Evolutionary conservation across 352 stramenopile genomes (phyloP), one percentile per base, ranked within the genome.

Genomic region (Phytophthora cactorum): DNA sequence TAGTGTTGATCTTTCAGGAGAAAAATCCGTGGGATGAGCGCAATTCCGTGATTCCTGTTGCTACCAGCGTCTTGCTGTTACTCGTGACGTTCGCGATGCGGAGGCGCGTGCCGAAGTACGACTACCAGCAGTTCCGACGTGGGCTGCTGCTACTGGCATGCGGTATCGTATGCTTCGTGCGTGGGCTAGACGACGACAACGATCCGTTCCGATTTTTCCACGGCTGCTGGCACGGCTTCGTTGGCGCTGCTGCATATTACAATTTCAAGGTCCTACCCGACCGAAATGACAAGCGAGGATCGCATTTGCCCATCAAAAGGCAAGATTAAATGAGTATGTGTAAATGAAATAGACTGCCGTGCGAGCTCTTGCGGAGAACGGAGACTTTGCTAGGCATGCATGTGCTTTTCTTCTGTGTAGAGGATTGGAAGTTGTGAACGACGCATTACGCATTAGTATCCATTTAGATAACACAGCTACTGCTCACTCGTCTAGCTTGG

Each of bases 171-270:
- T 93, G 82, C 70, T 93, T 92, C 50, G 54, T 83, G 9, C 76
- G 77, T 14, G 86, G 84, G 0, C 68, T 93, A 6, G 79, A 93
- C 68, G 86, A 93, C 65, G 77, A 88, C 60, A 83, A 77, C 27
- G 86, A 93, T 47, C 82, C 86, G 59, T 90, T 91, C 63, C 84
- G 86, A 6, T 86, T 93, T 71, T 93, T 91, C 61, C 86, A 93
- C 70, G 86, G 86, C 57, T 93, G 84, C 65, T 93, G 86, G 86
- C 84, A 93, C 67, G 84, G 67, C 34, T 92, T 91, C 53, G 71
- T 92, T 27, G 86, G 86, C 11, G 82, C 80, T 38, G 80, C 86
- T 0, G 84, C 81, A 12, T 92, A 89, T 56, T 89, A 79, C 63
- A 92, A 93, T 76, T 90, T 89, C 36, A 70, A 78, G 25, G 78